Base-by-base conservation (phyloP, 805 yeast species). In the Saturnispora dispora region DNA sequence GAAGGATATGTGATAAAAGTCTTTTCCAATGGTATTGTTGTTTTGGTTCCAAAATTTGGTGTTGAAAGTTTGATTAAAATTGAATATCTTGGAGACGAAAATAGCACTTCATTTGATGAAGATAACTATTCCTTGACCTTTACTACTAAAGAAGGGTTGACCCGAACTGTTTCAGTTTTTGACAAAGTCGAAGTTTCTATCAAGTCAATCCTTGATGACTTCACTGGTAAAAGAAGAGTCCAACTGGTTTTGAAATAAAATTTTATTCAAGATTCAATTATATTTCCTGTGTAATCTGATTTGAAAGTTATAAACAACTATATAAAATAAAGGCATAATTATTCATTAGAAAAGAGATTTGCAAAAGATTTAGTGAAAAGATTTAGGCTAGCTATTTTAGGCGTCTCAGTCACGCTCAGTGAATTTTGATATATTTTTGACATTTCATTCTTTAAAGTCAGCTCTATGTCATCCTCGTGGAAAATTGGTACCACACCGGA, bases 11-110 rank as follows among this genome's bases (percentile, higher is more conserved):
- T 90, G 28, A 89, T 91, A 62, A 86, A 88, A 65, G 93, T 93
- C 28, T 90, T 93, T 66, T 83, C 88, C 55, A 93, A 93, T 65
- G 99, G 99, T 67, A 79, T 93, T 56, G 97, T 90, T 30, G 95
- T 93, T 8, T 70, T 93, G 46, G 97, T 93, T 39, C 98, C 99
- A 17, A 86, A 85, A 64, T 93, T 88, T 68, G 99, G 99, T 51
- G 88, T 93, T 47, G 99, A 93, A 70, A 91, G 96, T 53, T 74
- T 93, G 61, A 88, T 93, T 56, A 88, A 85, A 63, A 65, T 89
- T 53, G 95, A 88, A 58, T 81, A 79, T 56, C 65, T 91, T 55
- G 82, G 83, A 18, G 85, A 87, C 54, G 78, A 73, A 30, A 73
- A 76, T 52, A 74, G 81, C 33, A 83, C 85, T 10, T 70, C 70